These are phyloP conservation scores for Sorghum bicolor DNA, from an alignment of 176 grass and related monocot species.

Conservation along the genomic window Sorghum_bicolor_NCBIv3 NC_012870.2:71004001-71004500, in stretches of 20 bases:
- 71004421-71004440: too few species aligned
- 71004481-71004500: too few species aligned
- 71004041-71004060: conserved; percentile 29
- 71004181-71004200: background rate
- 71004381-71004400: too few species aligned
- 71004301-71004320: too few species aligned
- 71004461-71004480: too few species aligned
- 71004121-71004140: conserved; percentile 29
- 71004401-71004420: too few species aligned
- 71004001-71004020: conserved; percentile 83
- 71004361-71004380: too few species aligned
- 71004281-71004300: too few species aligned
- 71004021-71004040: conserved; percentile 60
- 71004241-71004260: background rate
- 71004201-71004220: background rate
- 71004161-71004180: conserved; percentile 19
- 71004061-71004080: conserved; percentile 34
- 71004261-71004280: too few species aligned
- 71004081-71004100: conserved; percentile 38
- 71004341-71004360: too few species aligned
- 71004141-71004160: conserved; percentile 30
- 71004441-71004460: too few species aligned
- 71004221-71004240: background rate
- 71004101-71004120: conserved; percentile 38
- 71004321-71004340: too few species aligned